Evolutionary conservation across 768 basidiomycete genomes (phyloP).

Genomic region (Hemileccinum impolitum): DNA sequence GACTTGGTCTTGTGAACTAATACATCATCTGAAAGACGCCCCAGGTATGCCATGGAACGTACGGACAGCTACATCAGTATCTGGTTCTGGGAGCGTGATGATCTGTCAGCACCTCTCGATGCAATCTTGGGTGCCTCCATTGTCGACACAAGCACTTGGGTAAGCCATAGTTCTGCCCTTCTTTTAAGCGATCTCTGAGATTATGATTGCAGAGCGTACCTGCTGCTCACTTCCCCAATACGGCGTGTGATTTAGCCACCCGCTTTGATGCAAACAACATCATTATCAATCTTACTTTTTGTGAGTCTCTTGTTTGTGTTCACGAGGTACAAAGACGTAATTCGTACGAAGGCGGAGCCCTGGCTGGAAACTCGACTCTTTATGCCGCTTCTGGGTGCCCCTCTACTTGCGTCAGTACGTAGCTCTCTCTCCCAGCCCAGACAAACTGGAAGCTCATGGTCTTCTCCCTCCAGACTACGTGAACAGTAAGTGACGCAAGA

Average conservation of each 20-base stretch:
- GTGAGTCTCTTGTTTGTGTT: conserved; percentile 10
- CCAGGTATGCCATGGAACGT: conserved; percentile 40
- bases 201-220: conserved; percentile 30
- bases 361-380: conserved; percentile 26
- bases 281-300: conserved; percentile 35
- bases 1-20: not conserved
- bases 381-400: conserved; percentile 32
- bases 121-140: conserved; percentile 19
- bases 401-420: conserved; percentile 28
- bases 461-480: conserved; percentile 21
- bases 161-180: conserved; percentile 1
- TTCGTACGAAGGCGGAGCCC: conserved; percentile 12
- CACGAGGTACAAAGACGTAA: too few species aligned
- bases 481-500: conserved; percentile 14
- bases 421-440: not conserved
- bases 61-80: conserved; percentile 34
- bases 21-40: not conserved
- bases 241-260: conserved; percentile 38
- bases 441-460: not conserved
- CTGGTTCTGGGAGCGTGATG: conserved; percentile 41
- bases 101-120: conserved; percentile 32
- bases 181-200: too few species aligned
- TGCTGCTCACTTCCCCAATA: conserved; percentile 35
- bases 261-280: conserved; percentile 33
- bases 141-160: conserved; percentile 26